Conservation (phyloP, 1,284 basidiomycete genomes). For the Mycosarcoma mackinlayi region DNA sequence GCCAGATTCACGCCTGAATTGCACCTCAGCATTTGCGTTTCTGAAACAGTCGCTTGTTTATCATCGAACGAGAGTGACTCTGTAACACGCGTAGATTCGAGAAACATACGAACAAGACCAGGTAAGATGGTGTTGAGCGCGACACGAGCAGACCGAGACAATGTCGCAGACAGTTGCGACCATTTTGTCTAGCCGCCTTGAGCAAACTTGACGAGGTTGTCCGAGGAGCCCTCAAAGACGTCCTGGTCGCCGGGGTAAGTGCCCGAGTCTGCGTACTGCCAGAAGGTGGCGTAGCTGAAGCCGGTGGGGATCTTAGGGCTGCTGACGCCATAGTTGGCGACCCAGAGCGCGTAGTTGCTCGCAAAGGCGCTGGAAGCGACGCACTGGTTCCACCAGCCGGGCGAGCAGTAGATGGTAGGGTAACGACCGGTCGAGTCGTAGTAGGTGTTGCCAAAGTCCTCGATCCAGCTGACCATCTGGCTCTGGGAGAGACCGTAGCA, state of each 20-base stretch:
- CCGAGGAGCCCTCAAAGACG: conserved; percentile 61
- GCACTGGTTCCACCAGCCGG: conserved; percentile 77
- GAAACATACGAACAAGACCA: too few species aligned
- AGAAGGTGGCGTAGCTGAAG: conserved; percentile 72
- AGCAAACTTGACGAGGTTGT: conserved; percentile 62
- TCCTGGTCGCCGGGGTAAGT: conserved; percentile 74
- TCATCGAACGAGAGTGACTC: too few species aligned
- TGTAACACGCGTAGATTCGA: too few species aligned
- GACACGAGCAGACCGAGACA: too few species aligned
- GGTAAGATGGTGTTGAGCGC: too few species aligned
- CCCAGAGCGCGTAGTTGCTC: conserved; percentile 73
- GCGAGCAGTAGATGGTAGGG: conserved; percentile 75
- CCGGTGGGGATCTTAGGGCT: conserved; percentile 39
- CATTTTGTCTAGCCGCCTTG: neutral
- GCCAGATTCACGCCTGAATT: too few species aligned
- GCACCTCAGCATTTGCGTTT: too few species aligned
- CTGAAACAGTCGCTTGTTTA: too few species aligned
- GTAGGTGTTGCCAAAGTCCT: conserved; percentile 72
- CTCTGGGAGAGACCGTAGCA: conserved; percentile 75
- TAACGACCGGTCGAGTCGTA: conserved; percentile 71
- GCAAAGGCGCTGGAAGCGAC: conserved; percentile 72
- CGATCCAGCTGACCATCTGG: conserved; percentile 76
- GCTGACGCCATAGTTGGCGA: conserved; percentile 72
- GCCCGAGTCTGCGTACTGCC: conserved; percentile 75
- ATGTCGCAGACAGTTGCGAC: neutral